These are phyloP conservation scores for Collybia mongolica DNA, from an alignment of 768 basidiomycete species.

Conservation along the genomic window DNA sequence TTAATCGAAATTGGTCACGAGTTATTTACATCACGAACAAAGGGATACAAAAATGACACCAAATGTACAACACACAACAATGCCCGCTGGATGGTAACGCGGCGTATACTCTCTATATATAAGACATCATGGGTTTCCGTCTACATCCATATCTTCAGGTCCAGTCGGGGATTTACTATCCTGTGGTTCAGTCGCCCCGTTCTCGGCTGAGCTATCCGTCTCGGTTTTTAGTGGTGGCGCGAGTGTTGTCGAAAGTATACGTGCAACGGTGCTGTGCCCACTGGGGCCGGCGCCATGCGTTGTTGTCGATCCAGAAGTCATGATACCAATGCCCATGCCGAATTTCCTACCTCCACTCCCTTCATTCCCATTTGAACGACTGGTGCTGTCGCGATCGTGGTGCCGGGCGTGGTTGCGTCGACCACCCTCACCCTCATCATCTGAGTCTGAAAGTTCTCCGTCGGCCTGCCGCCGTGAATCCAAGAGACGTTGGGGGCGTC, in stretches of 20 bases:
- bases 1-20: not conserved
- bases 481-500: constrained; percentile 72
- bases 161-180: constrained; percentile 4
- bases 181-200: constrained; percentile 8
- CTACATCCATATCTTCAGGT: constrained; percentile 20
- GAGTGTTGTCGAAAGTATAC: constrained; percentile 34
- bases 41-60: no score
- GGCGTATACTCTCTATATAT: no score
- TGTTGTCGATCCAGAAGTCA: constrained; percentile 51
- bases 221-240: constrained; percentile 36
- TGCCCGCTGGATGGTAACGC: no score
- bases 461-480: constrained; percentile 84
- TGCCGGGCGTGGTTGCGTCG: constrained; percentile 67
- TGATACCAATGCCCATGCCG: constrained; percentile 68
- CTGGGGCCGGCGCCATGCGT: constrained; percentile 79
- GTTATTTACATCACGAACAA: not conserved
- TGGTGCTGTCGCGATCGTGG: constrained; percentile 50
- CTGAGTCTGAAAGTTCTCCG: constrained; percentile 93
- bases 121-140: constrained; percentile 6
- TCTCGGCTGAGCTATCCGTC: constrained; percentile 38
- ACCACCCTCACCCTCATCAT: constrained; percentile 93
- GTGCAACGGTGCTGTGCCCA: constrained; percentile 56
- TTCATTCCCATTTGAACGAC: constrained; percentile 31
- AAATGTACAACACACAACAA: no score
- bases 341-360: constrained; percentile 50